These are phyloP conservation scores for Pseudogymnoascus sp. DNA, from an alignment of 2,329 filamentous ascomycete genomes.

Conservation along the genomic window DNA sequence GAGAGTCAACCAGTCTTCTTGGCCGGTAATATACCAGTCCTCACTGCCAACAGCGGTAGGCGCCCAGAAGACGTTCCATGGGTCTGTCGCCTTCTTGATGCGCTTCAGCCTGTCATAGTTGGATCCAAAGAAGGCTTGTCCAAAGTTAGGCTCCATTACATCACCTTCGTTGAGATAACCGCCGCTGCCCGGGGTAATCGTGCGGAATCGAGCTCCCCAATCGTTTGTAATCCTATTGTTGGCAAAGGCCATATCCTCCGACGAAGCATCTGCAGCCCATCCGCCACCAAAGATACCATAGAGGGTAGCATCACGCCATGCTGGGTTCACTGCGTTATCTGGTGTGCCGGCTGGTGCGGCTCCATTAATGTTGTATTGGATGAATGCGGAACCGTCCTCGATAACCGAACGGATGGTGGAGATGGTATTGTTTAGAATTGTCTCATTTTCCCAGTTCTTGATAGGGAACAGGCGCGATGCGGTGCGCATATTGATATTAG, in stretches of 20 bases:
- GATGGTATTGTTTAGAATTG: conserved; percentile 20
- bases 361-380: conserved; percentile 8
- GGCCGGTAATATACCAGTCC: conserved; percentile 5
- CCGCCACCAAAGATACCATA: conserved; percentile 2
- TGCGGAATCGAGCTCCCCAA: conserved; percentile 25
- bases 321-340: conserved; percentile 16
- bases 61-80: conserved; percentile 14
- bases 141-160: conserved; percentile 33
- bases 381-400: conserved; percentile 28
- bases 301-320: conserved; percentile 12
- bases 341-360: conserved; percentile 11
- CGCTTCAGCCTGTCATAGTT: conserved; percentile 15
- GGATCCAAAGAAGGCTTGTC: conserved; percentile 35
- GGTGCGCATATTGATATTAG: conserved; percentile 25
- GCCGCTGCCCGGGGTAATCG: conserved; percentile 32
- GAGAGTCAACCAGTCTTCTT: not conserved
- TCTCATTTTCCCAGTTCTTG: conserved; percentile 28
- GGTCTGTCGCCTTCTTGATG: conserved; percentile 17
- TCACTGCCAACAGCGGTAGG: conserved; percentile 14
- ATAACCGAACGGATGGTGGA: conserved; percentile 26
- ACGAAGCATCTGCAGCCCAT: conserved; percentile 15
- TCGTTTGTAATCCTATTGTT: conserved; percentile 25
- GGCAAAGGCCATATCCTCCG: conserved; percentile 19
- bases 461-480: conserved; percentile 35
- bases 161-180: conserved; percentile 43